Evolutionary conservation across 164 flowering plant genomes (phyloP).

Genomic region (Chloranthus sessilifolius): DNA sequence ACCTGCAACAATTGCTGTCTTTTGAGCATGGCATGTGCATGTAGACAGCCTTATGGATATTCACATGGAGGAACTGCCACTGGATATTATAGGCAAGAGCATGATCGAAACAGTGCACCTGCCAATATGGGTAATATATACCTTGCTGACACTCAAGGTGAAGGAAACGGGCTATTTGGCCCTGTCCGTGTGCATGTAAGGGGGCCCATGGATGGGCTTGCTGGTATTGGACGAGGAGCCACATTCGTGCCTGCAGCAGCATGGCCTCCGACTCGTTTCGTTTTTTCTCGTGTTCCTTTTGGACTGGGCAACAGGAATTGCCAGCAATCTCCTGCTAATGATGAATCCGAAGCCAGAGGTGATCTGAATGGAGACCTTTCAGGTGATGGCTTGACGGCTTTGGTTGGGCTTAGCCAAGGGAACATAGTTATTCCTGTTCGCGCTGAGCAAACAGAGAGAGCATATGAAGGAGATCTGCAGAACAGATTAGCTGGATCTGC

Average conservation of each 20-base stretch:
- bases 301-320: constrained; percentile 73
- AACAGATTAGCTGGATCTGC: constrained; percentile 42
- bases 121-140: constrained; percentile 59
- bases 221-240: constrained; percentile 91
- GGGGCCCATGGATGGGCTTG: constrained; percentile 90
- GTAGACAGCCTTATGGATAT: constrained; percentile 68
- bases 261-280: constrained; percentile 91
- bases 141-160: constrained; percentile 62
- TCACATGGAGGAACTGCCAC: constrained; percentile 45
- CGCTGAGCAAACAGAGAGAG: constrained; percentile 57
- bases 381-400: constrained; percentile 92
- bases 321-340: constrained; percentile 78
- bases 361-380: constrained; percentile 70
- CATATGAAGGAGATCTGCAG: constrained; percentile 43
- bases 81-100: constrained; percentile 71
- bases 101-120: constrained; percentile 48
- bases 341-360: constrained; percentile 72
- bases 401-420: constrained; percentile 89
- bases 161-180: constrained; percentile 60
- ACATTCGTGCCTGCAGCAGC: constrained; percentile 69
- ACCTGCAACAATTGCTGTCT: constrained; percentile 88
- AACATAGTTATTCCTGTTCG: constrained; percentile 30
- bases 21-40: constrained; percentile 58
- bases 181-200: constrained; percentile 89
- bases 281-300: constrained; percentile 91